Evolutionary conservation across 2,329 filamentous ascomycete species (phyloP).

Genomic region (Ceratocystis variospora): DNA sequence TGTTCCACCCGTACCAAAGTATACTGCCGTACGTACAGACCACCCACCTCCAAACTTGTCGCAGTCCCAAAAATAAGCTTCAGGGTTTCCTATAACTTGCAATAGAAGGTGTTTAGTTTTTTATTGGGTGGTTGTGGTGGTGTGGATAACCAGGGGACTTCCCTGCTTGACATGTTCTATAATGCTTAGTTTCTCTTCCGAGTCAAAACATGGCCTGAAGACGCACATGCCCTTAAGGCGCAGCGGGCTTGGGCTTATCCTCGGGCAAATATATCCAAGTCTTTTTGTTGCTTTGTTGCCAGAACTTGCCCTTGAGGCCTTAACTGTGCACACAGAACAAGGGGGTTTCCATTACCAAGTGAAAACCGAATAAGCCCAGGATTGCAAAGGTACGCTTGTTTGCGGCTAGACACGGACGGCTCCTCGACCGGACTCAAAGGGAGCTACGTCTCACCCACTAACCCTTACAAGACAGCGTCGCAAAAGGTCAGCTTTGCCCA

Average conservation of each 20-base stretch:
- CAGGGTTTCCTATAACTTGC: background rate
- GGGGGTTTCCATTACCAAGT: too few relatives aligned
- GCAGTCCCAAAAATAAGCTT: background rate
- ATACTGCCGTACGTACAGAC: background rate
- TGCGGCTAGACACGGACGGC: too few relatives aligned
- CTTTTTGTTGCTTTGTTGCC: too few relatives aligned
- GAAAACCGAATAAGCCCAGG: too few relatives aligned
- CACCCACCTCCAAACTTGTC: background rate
- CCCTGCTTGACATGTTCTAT: background rate
- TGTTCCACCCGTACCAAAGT: background rate
- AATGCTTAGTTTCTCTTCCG: background rate
- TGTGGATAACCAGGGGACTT: background rate
- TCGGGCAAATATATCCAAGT: background rate
- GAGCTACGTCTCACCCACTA: background rate
- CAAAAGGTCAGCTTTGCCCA: background rate
- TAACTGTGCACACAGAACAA: too few relatives aligned
- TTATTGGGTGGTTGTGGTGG: background rate
- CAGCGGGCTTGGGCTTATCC: background rate
- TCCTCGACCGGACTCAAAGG: too few relatives aligned
- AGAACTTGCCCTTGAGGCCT: background rate
- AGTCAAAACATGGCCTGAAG: background rate
- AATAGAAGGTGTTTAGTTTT: background rate
- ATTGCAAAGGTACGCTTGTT: too few relatives aligned
- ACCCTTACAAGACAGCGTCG: background rate
- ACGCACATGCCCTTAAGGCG: background rate